A percentile compares a stretch with the other conserved stretches of the same genome.
Conservation (phyloP, 495 filamentous ascomycete genomes). For the Aspergillus ellipticus region DNA sequence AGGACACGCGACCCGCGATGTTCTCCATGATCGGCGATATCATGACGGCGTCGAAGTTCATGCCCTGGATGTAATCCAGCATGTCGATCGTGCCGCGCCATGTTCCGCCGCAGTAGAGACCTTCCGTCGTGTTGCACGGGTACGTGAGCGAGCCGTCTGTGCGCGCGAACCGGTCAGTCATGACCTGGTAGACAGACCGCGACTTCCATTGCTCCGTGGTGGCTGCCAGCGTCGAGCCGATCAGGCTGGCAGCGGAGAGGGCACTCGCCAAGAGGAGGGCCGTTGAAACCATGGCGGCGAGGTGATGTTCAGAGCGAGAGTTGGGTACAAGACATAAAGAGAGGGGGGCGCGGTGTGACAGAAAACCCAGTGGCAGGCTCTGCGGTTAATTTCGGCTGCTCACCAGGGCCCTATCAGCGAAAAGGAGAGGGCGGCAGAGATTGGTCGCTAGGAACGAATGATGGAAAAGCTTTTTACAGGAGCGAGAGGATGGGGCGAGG, state of each 20-base stretch:
- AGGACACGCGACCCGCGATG: conserved; percentile 40
- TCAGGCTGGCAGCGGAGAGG: background rate
- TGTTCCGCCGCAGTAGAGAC: conserved; percentile 64
- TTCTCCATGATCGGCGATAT: conserved; percentile 66
- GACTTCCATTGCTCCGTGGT: conserved; percentile 12
- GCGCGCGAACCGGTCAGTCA: conserved; percentile 66
- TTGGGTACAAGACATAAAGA: background rate
- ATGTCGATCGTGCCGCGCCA: conserved; percentile 60
- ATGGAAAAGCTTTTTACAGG: too few species aligned
- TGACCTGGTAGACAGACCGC: conserved; percentile 13
- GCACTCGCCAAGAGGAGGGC: background rate
- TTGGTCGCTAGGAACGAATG: too few species aligned
- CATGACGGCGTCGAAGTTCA: conserved; percentile 74
- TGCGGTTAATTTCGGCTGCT: too few species aligned
- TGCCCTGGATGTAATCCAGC: conserved; percentile 50
- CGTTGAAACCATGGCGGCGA: conserved; percentile 3
- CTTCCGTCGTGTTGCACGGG: conserved; percentile 41
- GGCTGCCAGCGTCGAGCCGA: background rate
- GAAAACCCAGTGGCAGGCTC: too few species aligned
- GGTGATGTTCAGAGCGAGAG: background rate
- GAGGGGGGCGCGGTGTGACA: too few species aligned
- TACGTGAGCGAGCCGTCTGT: conserved; percentile 47
- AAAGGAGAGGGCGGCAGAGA: too few species aligned
- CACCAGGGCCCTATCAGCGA: too few species aligned
- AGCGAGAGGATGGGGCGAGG: too few species aligned